Base-by-base conservation (phyloP, 306 rosid genomes). In the Vigna unguiculata region DNA sequence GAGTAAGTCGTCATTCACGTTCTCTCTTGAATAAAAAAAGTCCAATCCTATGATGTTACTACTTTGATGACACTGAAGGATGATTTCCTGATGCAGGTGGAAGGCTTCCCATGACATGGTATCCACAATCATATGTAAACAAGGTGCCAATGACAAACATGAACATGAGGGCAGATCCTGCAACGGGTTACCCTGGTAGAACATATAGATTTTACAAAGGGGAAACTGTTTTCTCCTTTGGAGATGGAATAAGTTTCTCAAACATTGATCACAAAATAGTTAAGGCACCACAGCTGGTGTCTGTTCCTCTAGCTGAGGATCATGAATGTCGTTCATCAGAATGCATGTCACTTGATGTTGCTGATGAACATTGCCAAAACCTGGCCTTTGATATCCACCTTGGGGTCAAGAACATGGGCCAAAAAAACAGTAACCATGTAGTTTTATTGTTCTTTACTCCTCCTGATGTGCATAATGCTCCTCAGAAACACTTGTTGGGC, bases 61-160 rank as follows among this genome's bases (percentile, higher is more conserved):
- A 78, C 67, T 47, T 70, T 63, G 62, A 65, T 63, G 62, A 65
- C 68, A 70, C 21, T 58, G 48, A 38, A 71, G 62, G 32, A 48
- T 72, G 64, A 59, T 32, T 71, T 72, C 61, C 6, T 36, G 69
- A 65, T 75, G 67, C 88, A 92, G 98, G 99, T 85, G 99, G 98
- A 79, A 91, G 96, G 85, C 83, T 96, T 46, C 99, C 99, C 7
- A 91, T 96, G 87, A 92, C 99, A 54, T 96, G 99, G 99, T 96
- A 96, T 79, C 99, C 99, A n/a, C 91, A 92, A 78, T 83, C 98
- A 5, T 96, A 84, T 59, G 91, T 82, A 77, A 96, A 89, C 57
- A 87, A 90, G 63, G 93, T 92, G 17, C 97, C 99, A 9, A 96
- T 96, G 99, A 91, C 93, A 20, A 86, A 89, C 87, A 92, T 96